A percentile compares a stretch with the other conserved stretches of the same genome.
Conservation (phyloP, 352 stramenopile genomes). For the Pythium plurisporium region DNA sequence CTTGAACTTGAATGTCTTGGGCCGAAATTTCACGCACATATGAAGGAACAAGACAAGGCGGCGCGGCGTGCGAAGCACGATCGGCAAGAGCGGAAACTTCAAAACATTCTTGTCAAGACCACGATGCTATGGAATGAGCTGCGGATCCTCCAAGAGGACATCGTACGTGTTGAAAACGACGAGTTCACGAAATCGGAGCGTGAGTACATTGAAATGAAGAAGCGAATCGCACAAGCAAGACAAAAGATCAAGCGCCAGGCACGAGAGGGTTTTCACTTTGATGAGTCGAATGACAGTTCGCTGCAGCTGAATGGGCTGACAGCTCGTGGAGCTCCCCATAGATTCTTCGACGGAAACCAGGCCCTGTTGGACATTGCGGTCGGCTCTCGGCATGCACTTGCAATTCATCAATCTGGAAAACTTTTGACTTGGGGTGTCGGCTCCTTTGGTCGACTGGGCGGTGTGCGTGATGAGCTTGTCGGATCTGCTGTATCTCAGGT, state of each 20-base stretch:
- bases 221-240: conserved; percentile 40
- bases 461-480: conserved; percentile 5
- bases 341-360: conserved; percentile 46
- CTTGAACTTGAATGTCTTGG: conserved; percentile 72
- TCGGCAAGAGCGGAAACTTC: conserved; percentile 34
- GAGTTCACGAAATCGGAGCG: conserved; percentile 31
- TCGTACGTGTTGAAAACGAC: conserved; percentile 33
- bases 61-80: conserved; percentile 46
- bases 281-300: conserved; percentile 2
- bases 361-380: conserved; percentile 54
- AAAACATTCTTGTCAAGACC: conserved; percentile 29
- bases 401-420: conserved; percentile 58
- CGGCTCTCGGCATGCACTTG: conserved; percentile 62
- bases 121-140: conserved; percentile 52
- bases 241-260: conserved; percentile 59
- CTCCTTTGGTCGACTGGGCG: conserved; percentile 56
- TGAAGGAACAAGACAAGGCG: conserved; percentile 67
- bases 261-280: conserved; percentile 31
- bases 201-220: conserved; percentile 64
- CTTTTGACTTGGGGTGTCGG: conserved; percentile 71
- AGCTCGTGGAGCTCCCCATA: conserved; percentile 33
- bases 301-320: conserved; percentile 55
- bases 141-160: conserved; percentile 35
- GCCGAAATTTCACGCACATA: conserved; percentile 48
- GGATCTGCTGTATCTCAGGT: conserved; percentile 9